Conservation (phyloP, 768 basidiomycete species). For the Rhizopogon salebrosus region DNA sequence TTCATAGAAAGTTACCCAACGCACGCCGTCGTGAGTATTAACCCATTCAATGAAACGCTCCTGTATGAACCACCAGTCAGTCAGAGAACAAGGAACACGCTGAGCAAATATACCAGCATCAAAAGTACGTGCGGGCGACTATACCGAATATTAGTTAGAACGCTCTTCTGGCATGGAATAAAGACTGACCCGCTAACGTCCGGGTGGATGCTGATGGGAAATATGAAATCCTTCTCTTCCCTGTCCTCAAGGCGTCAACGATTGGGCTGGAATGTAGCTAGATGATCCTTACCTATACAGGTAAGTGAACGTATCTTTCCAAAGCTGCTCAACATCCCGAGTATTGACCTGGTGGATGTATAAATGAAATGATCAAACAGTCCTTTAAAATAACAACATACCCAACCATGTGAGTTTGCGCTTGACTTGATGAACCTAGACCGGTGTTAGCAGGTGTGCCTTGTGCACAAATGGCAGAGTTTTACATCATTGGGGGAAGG, state of each 20-base stretch:
- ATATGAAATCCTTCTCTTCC: slow-evolving; percentile 60
- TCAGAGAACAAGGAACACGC: not conserved
- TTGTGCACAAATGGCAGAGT: not conserved
- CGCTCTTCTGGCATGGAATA: not conserved
- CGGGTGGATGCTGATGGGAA: slow-evolving; percentile 76
- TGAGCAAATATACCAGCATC: slow-evolving; percentile 50
- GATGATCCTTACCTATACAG: slow-evolving; percentile 43
- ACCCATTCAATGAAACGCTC: slow-evolving; percentile 75
- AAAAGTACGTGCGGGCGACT: slow-evolving; percentile 67
- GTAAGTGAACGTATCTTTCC: slow-evolving; percentile 73
- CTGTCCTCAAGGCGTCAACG: slow-evolving; percentile 20
- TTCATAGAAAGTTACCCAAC: slow-evolving; percentile 68
- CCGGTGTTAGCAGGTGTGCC: not conserved
- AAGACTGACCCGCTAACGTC: slow-evolving; percentile 62
- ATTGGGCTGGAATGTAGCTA: not conserved
- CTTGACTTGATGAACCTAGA: slow-evolving; percentile 64
- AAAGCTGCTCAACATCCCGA: slow-evolving; percentile 62
- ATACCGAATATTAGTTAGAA: slow-evolving; percentile 1
- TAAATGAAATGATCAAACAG: not conserved
- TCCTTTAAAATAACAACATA: slow-evolving; percentile 15
- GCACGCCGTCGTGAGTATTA: slow-evolving; percentile 61
- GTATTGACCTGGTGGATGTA: slow-evolving; percentile 47
- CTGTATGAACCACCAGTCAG: slow-evolving; percentile 21
- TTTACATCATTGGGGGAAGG: slow-evolving; percentile 68
- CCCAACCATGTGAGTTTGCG: slow-evolving; percentile 71